phyloP scores from a whole-genome alignment of 1,284 basidiomycete species.

The Puccinia horiana region DNA sequence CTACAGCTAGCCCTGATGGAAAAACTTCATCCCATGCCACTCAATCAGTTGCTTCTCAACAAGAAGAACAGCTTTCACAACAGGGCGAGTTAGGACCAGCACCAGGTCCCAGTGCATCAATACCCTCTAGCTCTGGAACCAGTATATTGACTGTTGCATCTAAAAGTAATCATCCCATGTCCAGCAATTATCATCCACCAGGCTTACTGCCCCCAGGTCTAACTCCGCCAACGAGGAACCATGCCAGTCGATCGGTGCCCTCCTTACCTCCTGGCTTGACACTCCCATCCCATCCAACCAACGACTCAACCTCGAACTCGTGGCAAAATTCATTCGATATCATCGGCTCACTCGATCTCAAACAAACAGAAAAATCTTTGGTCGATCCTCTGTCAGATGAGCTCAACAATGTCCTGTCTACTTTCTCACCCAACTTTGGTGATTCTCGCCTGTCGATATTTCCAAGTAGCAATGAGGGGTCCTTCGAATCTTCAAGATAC shows the following conservation, averaged over 20 bases:
- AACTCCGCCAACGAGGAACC: neutral
- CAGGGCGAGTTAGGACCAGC: neutral
- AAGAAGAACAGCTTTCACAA: neutral
- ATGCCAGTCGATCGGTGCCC: constrained; percentile 14
- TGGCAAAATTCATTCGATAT: constrained; percentile 32
- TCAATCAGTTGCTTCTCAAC: neutral
- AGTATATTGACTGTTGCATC: constrained; percentile 8
- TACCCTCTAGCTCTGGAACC: constrained; percentile 2
- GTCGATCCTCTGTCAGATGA: constrained; percentile 24
- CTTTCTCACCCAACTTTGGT: constrained; percentile 42
- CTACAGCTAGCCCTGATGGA: neutral
- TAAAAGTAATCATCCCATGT: neutral
- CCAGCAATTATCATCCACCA: constrained; percentile 24
- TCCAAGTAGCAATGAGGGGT: neutral
- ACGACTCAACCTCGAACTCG: constrained; percentile 18
- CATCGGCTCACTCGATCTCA: neutral
- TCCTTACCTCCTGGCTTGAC: constrained; percentile 45
- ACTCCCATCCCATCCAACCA: neutral
- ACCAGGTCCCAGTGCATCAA: constrained; percentile 1
- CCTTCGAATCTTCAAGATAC: neutral
- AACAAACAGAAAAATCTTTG: constrained; percentile 20
- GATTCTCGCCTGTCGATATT: constrained; percentile 41
- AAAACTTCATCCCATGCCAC: neutral
- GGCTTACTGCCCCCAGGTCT: constrained; percentile 20
- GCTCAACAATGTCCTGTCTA: constrained; percentile 33